Evolutionary conservation across 305 asterid species (phyloP).

Genomic region (Stenogyne calaminthoides): DNA sequence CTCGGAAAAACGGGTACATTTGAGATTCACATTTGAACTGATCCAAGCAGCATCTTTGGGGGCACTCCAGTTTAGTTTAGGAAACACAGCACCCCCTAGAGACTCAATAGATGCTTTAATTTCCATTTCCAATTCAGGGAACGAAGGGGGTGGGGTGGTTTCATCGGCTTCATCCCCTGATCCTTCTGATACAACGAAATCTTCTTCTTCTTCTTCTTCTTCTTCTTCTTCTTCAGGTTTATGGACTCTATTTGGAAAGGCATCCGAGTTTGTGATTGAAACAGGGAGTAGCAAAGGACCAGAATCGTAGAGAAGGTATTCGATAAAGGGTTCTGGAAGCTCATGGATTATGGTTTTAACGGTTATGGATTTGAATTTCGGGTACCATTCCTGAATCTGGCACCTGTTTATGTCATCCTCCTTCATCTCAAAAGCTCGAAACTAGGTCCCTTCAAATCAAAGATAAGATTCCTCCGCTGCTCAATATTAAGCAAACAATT

Average conservation of each 20-base stretch:
- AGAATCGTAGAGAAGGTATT: conserved; percentile 69
- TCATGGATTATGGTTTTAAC: conserved; percentile 60
- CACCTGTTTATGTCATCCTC: conserved; percentile 76
- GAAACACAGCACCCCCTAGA: conserved; percentile 85
- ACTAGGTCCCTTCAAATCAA: neutral
- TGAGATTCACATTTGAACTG: conserved; percentile 68
- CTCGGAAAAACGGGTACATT: conserved; percentile 78
- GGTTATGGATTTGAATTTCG: conserved; percentile 65
- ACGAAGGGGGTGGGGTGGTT: conserved; percentile 63
- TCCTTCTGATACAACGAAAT: conserved; percentile 56
- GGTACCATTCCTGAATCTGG: conserved; percentile 96
- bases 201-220: too few relatives aligned
- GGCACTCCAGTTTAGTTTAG: conserved; percentile 92
- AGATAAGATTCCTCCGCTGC: neutral
- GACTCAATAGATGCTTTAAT: conserved; percentile 63
- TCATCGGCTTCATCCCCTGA: conserved; percentile 76
- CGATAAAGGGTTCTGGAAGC: conserved; percentile 74
- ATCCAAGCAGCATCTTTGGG: conserved; percentile 97
- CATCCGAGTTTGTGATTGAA: conserved; percentile 64
- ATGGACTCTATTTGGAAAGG: conserved; percentile 73
- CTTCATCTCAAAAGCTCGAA: conserved; percentile 44
- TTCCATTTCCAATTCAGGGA: conserved; percentile 71
- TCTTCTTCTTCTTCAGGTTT: conserved; percentile 80
- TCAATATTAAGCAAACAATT: neutral
- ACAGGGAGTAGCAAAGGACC: conserved; percentile 82